Evolutionary conservation across 2,329 filamentous ascomycete genomes (phyloP), one percentile per base, ranked within the genome.

Genomic region (Colletotrichum godetiae): DNA sequence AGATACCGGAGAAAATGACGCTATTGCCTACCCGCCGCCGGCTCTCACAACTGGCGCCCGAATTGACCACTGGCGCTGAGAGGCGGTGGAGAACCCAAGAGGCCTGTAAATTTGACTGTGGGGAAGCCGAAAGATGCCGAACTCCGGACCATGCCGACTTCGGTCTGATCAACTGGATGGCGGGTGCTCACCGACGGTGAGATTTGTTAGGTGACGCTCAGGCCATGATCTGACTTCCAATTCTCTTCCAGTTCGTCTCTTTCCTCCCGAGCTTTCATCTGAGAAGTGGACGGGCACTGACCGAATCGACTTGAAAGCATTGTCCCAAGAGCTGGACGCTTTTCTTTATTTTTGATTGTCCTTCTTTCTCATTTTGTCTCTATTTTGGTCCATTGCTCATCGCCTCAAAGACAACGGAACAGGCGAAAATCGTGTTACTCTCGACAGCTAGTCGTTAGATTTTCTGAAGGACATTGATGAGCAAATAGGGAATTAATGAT

Each of bases 1-100:
- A 46, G 19, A 67, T 42, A 58, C 46, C 35, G 24, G 8, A 35
- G n/a, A 70, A 71, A 65, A 73, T 73, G 70, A 73, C 70, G 67
- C 71, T 73, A 66, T 73, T 67, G 71, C 67, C 67, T 61, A n/a
- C 55, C 55, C 55, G 56, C 67, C 35, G 67, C 67, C 71, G 71
- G 68, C 61, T 60, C 71, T 57, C 68, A 68, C 58, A 73, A 68
- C 24, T 37, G 71, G 52, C 29, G 62, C 62, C 67, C 67, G 67
- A 71, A 70, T 65, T 61, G 29, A 73, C 31, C 31, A 37, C 31
- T 42, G 15, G 37, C 37, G 7, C 37, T 42, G 37, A 42, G 37
- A 42, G 6, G 19, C 37, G 33, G 65, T 72, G 65, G 65, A 42
- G 66, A 42, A 42, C 37, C 37, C 19, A 8, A 31, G 67, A 53